Conservation (phyloP, 176 grass and related monocot genomes). For the Zizania latifolia region DNA sequence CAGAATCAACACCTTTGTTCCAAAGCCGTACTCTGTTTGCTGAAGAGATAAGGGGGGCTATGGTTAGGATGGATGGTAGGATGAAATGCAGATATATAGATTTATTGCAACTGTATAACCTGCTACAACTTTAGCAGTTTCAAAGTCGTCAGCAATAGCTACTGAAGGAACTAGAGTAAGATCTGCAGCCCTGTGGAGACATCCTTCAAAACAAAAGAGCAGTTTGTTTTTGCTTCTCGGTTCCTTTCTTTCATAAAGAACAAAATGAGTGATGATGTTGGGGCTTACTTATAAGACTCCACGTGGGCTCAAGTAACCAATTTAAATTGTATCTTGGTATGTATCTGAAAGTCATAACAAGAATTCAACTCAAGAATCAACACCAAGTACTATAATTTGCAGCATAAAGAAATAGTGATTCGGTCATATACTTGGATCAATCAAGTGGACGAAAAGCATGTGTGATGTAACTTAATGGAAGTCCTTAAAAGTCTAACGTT, state of each 20-base stretch:
- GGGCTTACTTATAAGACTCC: conserved; percentile 82
- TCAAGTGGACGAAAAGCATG: neutral
- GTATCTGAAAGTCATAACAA: conserved; percentile 55
- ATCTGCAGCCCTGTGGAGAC: conserved; percentile 80
- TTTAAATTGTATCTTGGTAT: conserved; percentile 90
- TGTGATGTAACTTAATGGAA: neutral
- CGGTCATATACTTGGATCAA: neutral
- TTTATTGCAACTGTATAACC: conserved; percentile 39
- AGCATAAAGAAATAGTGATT: neutral
- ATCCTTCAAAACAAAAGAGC: conserved; percentile 48
- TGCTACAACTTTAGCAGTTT: conserved; percentile 77
- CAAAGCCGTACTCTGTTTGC: conserved; percentile 86
- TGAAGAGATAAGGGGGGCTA: conserved; percentile 26
- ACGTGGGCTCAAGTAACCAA: conserved; percentile 94
- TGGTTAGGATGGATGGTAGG: conserved; percentile 19
- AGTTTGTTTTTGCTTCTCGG: neutral
- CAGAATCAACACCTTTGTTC: conserved; percentile 98
- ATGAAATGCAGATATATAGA: conserved; percentile 6
- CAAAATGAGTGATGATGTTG: neutral
- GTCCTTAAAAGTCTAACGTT: neutral
- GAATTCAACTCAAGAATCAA: conserved; percentile 15
- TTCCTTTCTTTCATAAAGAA: neutral
- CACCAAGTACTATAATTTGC: neutral
- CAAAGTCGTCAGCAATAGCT: conserved; percentile 83
- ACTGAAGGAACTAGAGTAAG: conserved; percentile 89